Evolutionary conservation across 2,329 filamentous ascomycete genomes (phyloP), one percentile per base, ranked within the genome.

Genomic region (Ceratocystis ficicola): DNA sequence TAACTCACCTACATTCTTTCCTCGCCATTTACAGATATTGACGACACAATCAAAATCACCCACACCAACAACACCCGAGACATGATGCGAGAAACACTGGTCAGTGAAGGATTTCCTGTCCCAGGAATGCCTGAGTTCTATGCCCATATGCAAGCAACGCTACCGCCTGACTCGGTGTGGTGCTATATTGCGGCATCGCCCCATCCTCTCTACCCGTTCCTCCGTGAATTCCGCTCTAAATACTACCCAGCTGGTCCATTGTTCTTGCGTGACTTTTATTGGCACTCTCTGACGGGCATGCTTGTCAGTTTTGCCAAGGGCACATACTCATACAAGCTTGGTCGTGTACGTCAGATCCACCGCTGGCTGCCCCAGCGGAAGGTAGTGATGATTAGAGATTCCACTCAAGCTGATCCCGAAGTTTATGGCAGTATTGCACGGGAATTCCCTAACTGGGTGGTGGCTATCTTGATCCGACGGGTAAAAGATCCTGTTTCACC

Each of bases 131-230:
- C 91, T 0, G 86, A 89, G 70, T 80, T 96, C 0, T 96, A 96
- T 77, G 76, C 78, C 25, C 80, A 86, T 65, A 79, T 95, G 10
- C 78, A 86, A 57, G 74, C 76, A 5, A 70, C 79, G 3, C 71
- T 86, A 28, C 77, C 79, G 1, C 72, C 81, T 7, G 79, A 81
- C 7, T 87, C 90, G 1, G 83, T 90, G 0, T 96, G 89, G 81
- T 96, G 95, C 78, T 97, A 97, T 75, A 82, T 97, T 60, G 95
- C 90, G 0, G 92, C 93, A 0, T 95, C 91, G 0, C 93, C 93
- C 0, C 96, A 96, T 78, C 96, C 95, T 71, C 82, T 97, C 8
- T 96, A 96, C 72, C 88, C 89, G 0, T 94, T 96, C 75, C 81
- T 97, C 28, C 86, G 82, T 66, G 74, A 80, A 0, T 97, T 97